Evolutionary conservation across 1,284 basidiomycete genomes (phyloP).

Genomic region (Leccinum colubrinum): DNA sequence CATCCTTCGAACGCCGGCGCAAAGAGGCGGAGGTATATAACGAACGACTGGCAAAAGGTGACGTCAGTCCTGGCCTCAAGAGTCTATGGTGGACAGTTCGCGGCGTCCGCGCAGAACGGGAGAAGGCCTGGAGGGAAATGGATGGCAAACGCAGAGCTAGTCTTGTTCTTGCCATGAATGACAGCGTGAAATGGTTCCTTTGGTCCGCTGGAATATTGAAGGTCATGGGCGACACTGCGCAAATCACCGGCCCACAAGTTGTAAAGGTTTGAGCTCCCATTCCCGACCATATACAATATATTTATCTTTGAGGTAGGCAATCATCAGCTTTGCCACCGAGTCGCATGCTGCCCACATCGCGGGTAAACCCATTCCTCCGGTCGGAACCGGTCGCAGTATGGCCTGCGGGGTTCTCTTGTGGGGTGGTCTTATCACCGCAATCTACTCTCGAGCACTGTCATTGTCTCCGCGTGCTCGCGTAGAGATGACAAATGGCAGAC

Average conservation of each 20-base stretch:
- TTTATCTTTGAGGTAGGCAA: constrained; percentile 41
- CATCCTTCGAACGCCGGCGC: constrained; percentile 64
- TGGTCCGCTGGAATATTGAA: constrained; percentile 82
- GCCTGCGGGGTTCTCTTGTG: neutral
- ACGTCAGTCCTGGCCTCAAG: constrained; percentile 56
- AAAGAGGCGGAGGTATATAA: constrained; percentile 71
- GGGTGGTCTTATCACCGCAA: neutral
- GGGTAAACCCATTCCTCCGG: constrained; percentile 47
- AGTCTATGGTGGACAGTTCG: constrained; percentile 61
- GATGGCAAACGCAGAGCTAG: constrained; percentile 68
- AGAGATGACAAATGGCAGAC: neutral
- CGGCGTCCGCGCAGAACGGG: constrained; percentile 50
- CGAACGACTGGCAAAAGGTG: constrained; percentile 56
- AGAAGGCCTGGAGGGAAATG: constrained; percentile 63
- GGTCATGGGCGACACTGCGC: constrained; percentile 68
- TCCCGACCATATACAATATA: neutral
- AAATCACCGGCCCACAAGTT: constrained; percentile 76
- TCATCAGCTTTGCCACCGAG: constrained; percentile 73
- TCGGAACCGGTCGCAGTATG: constrained; percentile 55
- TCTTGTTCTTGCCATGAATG: constrained; percentile 74
- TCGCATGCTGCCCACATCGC: constrained; percentile 58
- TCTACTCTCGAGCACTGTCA: neutral
- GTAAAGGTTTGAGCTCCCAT: constrained; percentile 50
- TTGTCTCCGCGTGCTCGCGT: neutral
- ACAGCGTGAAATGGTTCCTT: constrained; percentile 80